phyloP scores from a whole-genome alignment of 2,329 filamentous ascomycete genomes.

The Aotearoamyces nothofagi region DNA sequence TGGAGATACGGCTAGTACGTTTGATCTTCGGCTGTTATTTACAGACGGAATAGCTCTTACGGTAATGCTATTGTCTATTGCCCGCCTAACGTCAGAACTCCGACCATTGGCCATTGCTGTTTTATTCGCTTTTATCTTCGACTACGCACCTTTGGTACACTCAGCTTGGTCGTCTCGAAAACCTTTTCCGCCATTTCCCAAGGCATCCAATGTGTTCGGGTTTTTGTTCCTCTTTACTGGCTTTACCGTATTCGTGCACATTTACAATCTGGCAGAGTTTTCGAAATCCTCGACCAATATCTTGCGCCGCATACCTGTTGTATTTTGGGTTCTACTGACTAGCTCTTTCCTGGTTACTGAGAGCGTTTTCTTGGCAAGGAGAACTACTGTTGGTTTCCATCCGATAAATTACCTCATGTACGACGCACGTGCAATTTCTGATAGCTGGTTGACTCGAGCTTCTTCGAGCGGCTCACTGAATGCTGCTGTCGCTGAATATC shows the following conservation, averaged over 20 bases:
- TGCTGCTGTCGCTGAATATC: constrained; percentile 9
- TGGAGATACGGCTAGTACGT: too few species aligned
- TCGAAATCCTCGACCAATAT: too few species aligned
- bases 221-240: constrained; percentile 1
- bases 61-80: too few species aligned
- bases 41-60: too few species aligned
- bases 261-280: not conserved
- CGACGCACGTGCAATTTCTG: constrained; percentile 2
- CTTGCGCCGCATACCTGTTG: too few species aligned
- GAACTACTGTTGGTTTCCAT: constrained; percentile 3
- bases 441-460: constrained; percentile 7
- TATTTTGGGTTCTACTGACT: too few species aligned
- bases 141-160: constrained; percentile 2
- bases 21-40: too few species aligned
- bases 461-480: constrained; percentile 5
- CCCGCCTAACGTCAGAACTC: constrained; percentile 2
- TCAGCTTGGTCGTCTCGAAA: constrained; percentile 1
- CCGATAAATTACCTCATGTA: constrained; percentile 7
- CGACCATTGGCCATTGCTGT: constrained; percentile 3
- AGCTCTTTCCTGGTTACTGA: not conserved
- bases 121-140: constrained; percentile 1
- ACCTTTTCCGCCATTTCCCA: constrained; percentile 3
- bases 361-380: not conserved
- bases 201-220: constrained; percentile 1
- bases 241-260: not conserved